Evolutionary conservation across 176 grass and related monocot species (phyloP), one percentile per base, ranked within the genome.

Genomic region (Hyparrhenia diplandra): DNA sequence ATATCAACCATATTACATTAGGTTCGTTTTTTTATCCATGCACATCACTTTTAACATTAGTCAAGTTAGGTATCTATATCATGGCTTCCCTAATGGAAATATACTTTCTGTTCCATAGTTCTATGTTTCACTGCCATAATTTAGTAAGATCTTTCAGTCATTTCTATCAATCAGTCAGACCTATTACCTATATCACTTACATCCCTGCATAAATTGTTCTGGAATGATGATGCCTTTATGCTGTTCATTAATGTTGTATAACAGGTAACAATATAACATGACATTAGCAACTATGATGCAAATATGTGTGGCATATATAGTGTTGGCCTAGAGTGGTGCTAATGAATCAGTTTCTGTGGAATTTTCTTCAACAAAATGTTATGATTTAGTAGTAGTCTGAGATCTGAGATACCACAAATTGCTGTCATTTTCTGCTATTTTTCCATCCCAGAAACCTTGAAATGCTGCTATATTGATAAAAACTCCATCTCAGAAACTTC

Each of bases 381-480:
- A 57, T 35, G 71, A 14, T 77, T 54, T 17, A 55, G 4, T 76
- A 73, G 34, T 20, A 73, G n/a, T 67, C 5, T 63, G 17, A 57
- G 76, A 52, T 67, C 5, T 63, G 17, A 57, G 76, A 52, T 37
- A 40, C 2, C 18, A 78, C 10, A 41, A 62, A 5, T 60, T 69
- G 21, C 8, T 80, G 43, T 36, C 45, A 7, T 61, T 76, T 27
- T 42, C 42, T 25, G 7, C 20, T 13, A 45, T 9, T 69, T n/a
- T 62, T 43, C 43, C 8, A 23, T 67, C 9, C 6, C n/a, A 68
- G 16, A 67, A 75, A 51, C 46, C 2, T 70, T n/a, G 42, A 37
- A 83, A 57, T 62, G 41, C 28, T 72, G 58, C 13, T 23, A 64
- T 76, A 67, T 23, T 70, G 29, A n/a, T 67, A 27, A 79, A 74